Percentiles rank a stretch among this genome's conserved stretches.
These are phyloP conservation scores for Pinus taeda DNA, from an alignment of 75 land plant genomes.

Conservation along the genomic window DNA sequence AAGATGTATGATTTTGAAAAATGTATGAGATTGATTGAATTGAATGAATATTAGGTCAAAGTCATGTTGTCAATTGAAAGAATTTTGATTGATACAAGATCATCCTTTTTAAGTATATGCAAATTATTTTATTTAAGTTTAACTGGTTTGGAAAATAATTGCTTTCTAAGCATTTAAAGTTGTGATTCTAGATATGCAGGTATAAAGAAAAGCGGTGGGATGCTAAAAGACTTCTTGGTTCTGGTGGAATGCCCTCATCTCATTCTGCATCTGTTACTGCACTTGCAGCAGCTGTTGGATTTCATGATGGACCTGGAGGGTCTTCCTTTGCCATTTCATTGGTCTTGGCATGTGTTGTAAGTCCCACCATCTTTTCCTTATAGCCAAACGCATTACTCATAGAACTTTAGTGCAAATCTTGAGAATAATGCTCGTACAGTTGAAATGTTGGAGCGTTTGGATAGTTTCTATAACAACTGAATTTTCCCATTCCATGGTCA, in stretches of 20 bases:
- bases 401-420: not conserved
- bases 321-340: slow-evolving; percentile 68
- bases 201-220: slow-evolving; percentile 76
- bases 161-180: slow-evolving; percentile 8
- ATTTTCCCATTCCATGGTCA: not conserved
- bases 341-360: slow-evolving; percentile 57
- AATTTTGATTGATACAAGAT: no score
- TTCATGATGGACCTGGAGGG: slow-evolving; percentile 50
- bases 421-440: not conserved
- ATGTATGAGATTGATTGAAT: no score
- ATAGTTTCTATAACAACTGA: not conserved
- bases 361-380: slow-evolving; percentile 4
- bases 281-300: slow-evolving; percentile 57
- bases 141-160: not conserved
- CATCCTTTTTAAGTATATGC: no score
- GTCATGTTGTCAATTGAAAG: no score
- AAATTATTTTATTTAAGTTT: no score
- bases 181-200: slow-evolving; percentile 49
- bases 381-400: not conserved
- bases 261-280: slow-evolving; percentile 67
- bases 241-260: slow-evolving; percentile 82
- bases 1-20: no score
- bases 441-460: not conserved
- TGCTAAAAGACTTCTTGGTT: slow-evolving; percentile 56
- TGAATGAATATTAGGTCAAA: no score